Evolutionary conservation across 2,329 filamentous ascomycete genomes (phyloP).

Genomic region (Fonsecaea erecta): DNA sequence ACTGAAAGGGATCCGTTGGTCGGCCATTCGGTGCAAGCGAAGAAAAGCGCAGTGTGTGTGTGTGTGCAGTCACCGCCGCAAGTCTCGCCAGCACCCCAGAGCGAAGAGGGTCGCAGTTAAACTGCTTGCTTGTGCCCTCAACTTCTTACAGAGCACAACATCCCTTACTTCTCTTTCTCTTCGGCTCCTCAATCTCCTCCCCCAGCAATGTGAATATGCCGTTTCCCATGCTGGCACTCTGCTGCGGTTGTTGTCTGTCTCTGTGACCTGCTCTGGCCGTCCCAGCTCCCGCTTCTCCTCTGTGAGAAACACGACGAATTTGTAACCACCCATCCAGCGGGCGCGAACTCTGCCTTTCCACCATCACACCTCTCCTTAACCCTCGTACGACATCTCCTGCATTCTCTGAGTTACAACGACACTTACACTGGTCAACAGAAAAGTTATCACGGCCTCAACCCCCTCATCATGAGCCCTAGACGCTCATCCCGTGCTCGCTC

Average conservation of each 20-base stretch:
- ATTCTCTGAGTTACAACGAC: not conserved
- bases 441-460: too few species aligned
- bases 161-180: slow-evolving; percentile 7
- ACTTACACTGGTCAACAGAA: not conserved
- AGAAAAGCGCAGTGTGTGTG: not conserved
- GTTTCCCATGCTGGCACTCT: slow-evolving; percentile 20
- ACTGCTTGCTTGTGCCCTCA: not conserved
- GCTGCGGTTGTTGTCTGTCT: not conserved
- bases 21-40: slow-evolving; percentile 6
- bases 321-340: slow-evolving; percentile 13
- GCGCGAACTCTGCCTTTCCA: slow-evolving; percentile 18
- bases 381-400: slow-evolving; percentile 1
- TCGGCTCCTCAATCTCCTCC: not conserved
- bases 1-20: not conserved
- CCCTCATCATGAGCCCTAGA: slow-evolving; percentile 67
- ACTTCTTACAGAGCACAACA: slow-evolving; percentile 17
- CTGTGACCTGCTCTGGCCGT: not conserved
- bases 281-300: not conserved
- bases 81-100: slow-evolving; percentile 5
- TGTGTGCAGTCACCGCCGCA: slow-evolving; percentile 19
- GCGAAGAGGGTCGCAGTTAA: not conserved
- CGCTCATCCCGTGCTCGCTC: slow-evolving; percentile 89
- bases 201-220: slow-evolving; percentile 26
- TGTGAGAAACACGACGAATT: slow-evolving; percentile 19
- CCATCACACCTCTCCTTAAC: slow-evolving; percentile 6